Base-by-base conservation (phyloP, 371 early-diverging fungal species). In the Mortierella sp. region DNA sequence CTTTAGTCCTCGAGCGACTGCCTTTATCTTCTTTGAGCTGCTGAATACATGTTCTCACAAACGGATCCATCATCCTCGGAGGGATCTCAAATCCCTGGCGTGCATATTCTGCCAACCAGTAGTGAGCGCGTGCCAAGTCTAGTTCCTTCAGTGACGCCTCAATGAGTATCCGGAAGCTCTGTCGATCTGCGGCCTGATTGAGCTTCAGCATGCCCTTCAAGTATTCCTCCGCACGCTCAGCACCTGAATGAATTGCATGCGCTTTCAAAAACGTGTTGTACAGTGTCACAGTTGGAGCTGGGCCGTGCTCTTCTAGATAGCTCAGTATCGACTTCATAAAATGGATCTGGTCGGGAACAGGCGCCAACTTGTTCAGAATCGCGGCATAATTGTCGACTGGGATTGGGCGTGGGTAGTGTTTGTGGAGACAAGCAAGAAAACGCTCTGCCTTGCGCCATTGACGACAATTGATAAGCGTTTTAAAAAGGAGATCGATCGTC, bases 81-180 rank as follows among this genome's bases (percentile, higher is more conserved):
- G 9, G 10, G 15, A 74, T 48, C 50, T 74, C 58, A 68, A 67
- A 74, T 6, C 75, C 75, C 13, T 74, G 75, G 9, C 71, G 67
- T 21, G 38, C 40, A 28, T 65, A 70, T 62, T 80, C 75, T 19
- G 53, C 75, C 62, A 80, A 22, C 80, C 80, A 80, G 53, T 53
- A 58, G 21, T 74, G 55, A 10, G 80, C 80, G n/a, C 65, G 22
- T 0, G 24, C n/a, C 15, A 71, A 1, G 33, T 74, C 60, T 43
- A 71, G 32, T 2, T 74, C 61, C 22, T 48, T 52, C 38, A 80
- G 43, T 15, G 74, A 74, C 13, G 41, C 22, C 6, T 66, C 33
- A 6, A 80, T 74, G 13, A 80, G 50, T 22, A 65, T 67, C 7
- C 65, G 67, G 32, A 63, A 80, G n/a, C 53, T 74, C 40, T 80